Percentiles rank a stretch among this genome's conserved stretches.
These are phyloP conservation scores for Microdochium trichocladiopsis DNA, from an alignment of 2,329 filamentous ascomycete species.

Conservation along the genomic window DNA sequence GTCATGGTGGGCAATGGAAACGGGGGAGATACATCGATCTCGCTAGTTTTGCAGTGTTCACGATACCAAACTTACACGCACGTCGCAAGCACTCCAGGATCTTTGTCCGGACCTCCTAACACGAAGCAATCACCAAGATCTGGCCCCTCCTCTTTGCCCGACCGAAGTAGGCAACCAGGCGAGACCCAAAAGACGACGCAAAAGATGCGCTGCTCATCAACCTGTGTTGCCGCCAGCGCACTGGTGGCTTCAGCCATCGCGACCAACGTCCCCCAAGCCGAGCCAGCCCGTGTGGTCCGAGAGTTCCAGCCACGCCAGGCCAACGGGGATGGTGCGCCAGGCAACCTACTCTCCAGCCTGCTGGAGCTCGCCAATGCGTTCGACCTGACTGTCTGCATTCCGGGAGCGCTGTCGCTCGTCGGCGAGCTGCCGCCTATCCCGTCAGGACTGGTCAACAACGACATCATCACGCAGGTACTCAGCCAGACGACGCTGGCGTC, in stretches of 20 bases:
- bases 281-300: background rate
- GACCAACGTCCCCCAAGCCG: background rate
- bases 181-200: background rate
- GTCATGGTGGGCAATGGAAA: too few species aligned
- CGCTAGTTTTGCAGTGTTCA: too few species aligned
- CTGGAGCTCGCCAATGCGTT: conserved; percentile 10
- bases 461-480: conserved; percentile 13
- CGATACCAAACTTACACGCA: too few species aligned
- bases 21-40: too few species aligned
- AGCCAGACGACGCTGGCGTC: conserved; percentile 14
- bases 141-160: too few species aligned
- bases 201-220: background rate
- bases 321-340: background rate
- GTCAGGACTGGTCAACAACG: conserved; percentile 8
- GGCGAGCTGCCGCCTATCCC: conserved; percentile 13
- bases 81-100: too few species aligned
- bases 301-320: background rate
- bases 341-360: conserved; percentile 2
- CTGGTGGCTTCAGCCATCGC: background rate
- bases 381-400: conserved; percentile 11
- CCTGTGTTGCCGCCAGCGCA: background rate
- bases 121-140: too few species aligned
- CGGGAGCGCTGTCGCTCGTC: conserved; percentile 11
- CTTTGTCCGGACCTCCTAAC: too few species aligned
- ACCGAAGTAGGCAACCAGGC: too few species aligned